Evolutionary conservation across 23 red algal species (phyloP).

Genomic region (Gracilariopsis chorda): DNA sequence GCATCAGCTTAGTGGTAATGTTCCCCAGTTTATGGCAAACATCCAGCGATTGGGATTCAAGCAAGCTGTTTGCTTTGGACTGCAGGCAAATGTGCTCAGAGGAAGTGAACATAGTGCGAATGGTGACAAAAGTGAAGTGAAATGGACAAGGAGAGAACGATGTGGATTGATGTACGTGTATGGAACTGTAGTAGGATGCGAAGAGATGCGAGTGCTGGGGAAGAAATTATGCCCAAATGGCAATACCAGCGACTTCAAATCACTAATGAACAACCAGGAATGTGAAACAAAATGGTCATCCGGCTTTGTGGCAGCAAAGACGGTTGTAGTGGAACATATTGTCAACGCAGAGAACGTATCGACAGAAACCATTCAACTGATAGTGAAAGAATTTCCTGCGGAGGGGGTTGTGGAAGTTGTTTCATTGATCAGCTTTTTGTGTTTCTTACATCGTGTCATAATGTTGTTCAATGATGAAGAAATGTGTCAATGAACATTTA

Average conservation of each 20-base stretch:
- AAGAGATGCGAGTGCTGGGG: background rate
- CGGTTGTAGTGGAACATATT: background rate
- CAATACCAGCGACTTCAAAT: background rate
- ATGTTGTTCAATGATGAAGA: background rate
- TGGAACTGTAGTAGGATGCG: background rate
- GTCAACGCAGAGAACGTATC: background rate
- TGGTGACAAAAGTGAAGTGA: background rate
- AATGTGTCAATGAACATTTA: no score
- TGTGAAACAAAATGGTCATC: background rate
- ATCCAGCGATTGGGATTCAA: constrained; percentile 13
- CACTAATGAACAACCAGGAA: background rate
- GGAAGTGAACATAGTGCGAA: background rate
- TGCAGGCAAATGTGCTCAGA: constrained; percentile 8
- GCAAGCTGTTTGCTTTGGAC: constrained; percentile 21
- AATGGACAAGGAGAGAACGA: background rate
- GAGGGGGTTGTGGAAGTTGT: background rate
- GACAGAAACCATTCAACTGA: background rate
- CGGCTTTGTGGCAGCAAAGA: background rate
- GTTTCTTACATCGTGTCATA: background rate
- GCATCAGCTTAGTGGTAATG: background rate
- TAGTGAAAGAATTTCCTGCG: background rate
- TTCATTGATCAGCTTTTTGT: background rate
- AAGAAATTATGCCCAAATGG: background rate
- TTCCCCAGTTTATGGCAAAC: background rate
- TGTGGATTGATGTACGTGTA: constrained; percentile 38